phyloP scores from a whole-genome alignment of 2,329 filamentous ascomycete species.

The Fusarium fujikuroi region DNA sequence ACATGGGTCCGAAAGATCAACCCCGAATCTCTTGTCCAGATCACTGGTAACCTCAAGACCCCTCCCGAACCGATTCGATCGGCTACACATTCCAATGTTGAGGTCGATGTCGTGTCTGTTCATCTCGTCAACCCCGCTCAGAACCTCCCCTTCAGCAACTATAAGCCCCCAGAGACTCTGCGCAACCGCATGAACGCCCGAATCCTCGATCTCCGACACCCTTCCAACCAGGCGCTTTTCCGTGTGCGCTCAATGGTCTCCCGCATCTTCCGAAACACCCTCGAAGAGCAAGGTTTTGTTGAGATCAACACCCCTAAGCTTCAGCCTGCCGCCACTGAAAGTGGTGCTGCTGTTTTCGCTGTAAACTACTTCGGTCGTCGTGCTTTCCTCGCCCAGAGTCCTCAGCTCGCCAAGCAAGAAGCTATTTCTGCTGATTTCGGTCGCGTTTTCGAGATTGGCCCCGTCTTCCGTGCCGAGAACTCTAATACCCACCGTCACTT shows the following conservation, averaged over 20 bases:
- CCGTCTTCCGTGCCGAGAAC: constrained; percentile 92
- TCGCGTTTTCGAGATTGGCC: constrained; percentile 78
- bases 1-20: constrained; percentile 88
- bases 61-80: constrained; percentile 80
- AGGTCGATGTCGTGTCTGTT: constrained; percentile 73
- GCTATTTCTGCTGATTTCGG: constrained; percentile 89
- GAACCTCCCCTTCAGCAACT: constrained; percentile 63
- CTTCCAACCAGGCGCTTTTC: constrained; percentile 87
- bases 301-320: constrained; percentile 96
- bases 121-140: constrained; percentile 62
- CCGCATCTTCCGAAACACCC: constrained; percentile 79
- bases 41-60: constrained; percentile 77
- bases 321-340: constrained; percentile 90
- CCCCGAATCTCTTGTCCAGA: constrained; percentile 80
- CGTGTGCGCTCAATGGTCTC: constrained; percentile 84
- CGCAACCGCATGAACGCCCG: constrained; percentile 81
- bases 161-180: constrained; percentile 71
- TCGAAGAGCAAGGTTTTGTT: constrained; percentile 82
- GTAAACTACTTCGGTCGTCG: constrained; percentile 90
- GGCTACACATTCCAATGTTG: constrained; percentile 78
- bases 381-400: constrained; percentile 91
- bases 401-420: constrained; percentile 94
- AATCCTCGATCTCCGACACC: constrained; percentile 86
- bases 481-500: constrained; percentile 94
- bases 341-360: constrained; percentile 89